Evolutionary conservation across 1,284 basidiomycete species (phyloP).

Genomic region (Boletus smithii): DNA sequence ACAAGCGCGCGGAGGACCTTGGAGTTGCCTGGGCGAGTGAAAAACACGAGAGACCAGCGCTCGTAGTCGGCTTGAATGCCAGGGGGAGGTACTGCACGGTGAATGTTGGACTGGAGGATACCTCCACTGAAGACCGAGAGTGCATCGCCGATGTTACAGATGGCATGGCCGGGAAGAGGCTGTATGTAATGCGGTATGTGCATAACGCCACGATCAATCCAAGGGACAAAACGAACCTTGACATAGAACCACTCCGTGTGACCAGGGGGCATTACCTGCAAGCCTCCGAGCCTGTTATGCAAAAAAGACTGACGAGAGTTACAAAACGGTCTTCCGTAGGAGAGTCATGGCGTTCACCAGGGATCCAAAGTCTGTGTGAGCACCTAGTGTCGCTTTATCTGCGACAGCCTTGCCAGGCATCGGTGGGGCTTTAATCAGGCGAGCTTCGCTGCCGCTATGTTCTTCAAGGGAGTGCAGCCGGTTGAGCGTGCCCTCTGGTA

Average conservation of each 20-base stretch:
- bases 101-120: conserved; percentile 54
- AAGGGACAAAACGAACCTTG: conserved; percentile 37
- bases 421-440: conserved; percentile 53
- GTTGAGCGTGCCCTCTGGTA: conserved; percentile 49
- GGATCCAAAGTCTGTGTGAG: conserved; percentile 58
- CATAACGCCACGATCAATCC: neutral
- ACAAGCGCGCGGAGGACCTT: conserved; percentile 45
- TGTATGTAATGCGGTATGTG: conserved; percentile 23
- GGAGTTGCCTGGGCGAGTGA: conserved; percentile 56
- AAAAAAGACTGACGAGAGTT: conserved; percentile 50
- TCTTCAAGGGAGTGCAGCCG: conserved; percentile 46
- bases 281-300: conserved; percentile 67
- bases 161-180: conserved; percentile 57
- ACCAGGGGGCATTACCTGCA: conserved; percentile 67
- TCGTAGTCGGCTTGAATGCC: conserved; percentile 43
- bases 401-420: conserved; percentile 24
- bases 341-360: conserved; percentile 31
- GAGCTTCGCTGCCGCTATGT: conserved; percentile 56
- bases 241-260: conserved; percentile 67
- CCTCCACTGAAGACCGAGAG: conserved; percentile 57
- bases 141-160: conserved; percentile 62
- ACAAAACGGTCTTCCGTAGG: neutral
- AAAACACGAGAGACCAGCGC: conserved; percentile 62
- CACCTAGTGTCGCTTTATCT: conserved; percentile 42
- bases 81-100: conserved; percentile 50